These are phyloP conservation scores for Kwoniella botswanensis DNA, from an alignment of 768 basidiomycete species.

Conservation along the genomic window DNA sequence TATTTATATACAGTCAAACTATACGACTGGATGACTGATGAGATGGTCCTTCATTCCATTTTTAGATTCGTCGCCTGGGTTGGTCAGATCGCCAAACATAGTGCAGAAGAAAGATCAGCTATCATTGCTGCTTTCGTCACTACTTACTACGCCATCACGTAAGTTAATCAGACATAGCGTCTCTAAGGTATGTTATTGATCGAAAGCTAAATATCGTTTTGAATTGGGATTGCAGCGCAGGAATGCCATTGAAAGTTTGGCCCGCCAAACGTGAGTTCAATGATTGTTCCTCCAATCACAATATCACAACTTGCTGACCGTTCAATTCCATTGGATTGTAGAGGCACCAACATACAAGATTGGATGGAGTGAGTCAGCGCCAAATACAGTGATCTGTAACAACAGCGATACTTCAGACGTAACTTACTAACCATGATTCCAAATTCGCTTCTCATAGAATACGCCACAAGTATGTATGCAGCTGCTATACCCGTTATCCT, in stretches of 20 bases:
- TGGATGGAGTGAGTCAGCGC: slow-evolving; percentile 14
- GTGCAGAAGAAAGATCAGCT: slow-evolving; percentile 20
- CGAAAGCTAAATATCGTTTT: no score
- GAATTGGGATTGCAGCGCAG: not conserved
- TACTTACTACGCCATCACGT: slow-evolving; percentile 3
- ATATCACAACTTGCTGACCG: not conserved
- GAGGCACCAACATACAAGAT: slow-evolving; percentile 13
- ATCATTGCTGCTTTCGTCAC: slow-evolving; percentile 12
- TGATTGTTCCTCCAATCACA: not conserved
- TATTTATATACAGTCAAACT: not conserved
- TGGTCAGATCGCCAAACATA: slow-evolving; percentile 8
- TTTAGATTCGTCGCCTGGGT: slow-evolving; percentile 16
- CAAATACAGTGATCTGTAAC: not conserved
- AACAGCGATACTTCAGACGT: no score
- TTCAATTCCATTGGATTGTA: no score
- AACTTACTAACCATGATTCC: not conserved
- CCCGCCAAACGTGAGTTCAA: slow-evolving; percentile 1
- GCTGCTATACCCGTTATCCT: slow-evolving; percentile 6
- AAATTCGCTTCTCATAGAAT: not conserved
- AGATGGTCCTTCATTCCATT: not conserved
- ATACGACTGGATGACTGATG: not conserved
- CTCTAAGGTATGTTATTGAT: no score
- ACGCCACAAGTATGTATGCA: slow-evolving; percentile 6
- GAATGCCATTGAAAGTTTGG: slow-evolving; percentile 15
- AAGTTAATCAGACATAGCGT: no score